Conservation (phyloP, 306 rosid genomes). For the Oxytropis ochrocephala region DNA sequence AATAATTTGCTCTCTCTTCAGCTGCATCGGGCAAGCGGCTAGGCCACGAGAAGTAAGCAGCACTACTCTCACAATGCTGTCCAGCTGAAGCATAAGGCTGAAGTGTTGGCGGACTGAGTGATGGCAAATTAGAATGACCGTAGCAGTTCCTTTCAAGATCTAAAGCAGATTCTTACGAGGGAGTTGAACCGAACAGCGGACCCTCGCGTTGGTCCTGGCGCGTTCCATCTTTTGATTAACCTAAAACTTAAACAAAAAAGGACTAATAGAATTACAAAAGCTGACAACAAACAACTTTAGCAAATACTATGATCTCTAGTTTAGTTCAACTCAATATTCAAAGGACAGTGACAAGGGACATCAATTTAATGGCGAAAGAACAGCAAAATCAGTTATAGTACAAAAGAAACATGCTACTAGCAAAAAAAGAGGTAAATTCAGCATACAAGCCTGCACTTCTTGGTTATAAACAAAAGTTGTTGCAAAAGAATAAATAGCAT, state of each 20-base stretch:
- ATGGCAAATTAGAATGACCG: conserved; percentile 86
- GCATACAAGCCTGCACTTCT: not conserved
- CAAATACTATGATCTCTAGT: not conserved
- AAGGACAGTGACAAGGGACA: not conserved
- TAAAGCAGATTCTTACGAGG: conserved; percentile 90
- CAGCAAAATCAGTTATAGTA: not conserved
- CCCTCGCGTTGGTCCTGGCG: conserved; percentile 53
- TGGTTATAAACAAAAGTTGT: not conserved
- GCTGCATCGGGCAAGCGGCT: conserved; percentile 81
- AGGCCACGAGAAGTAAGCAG: conserved; percentile 99
- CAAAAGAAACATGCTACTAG: not conserved
- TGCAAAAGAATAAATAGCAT: not conserved
- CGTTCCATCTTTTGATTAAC: conserved; percentile 56
- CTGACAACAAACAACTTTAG: not conserved
- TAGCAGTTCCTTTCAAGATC: conserved; percentile 91
- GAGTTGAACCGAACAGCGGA: conserved; percentile 78
- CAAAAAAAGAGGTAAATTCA: not conserved
- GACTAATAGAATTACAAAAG: not conserved
- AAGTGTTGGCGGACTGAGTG: conserved; percentile 75
- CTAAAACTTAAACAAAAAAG: conserved; percentile 23
- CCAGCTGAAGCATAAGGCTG: conserved; percentile 97
- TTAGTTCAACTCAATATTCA: conserved; percentile 20
- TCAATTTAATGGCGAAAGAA: not conserved
- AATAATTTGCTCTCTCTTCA: conserved; percentile 93
- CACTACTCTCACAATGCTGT: conserved; percentile 87